Evolutionary conservation across 1,284 basidiomycete genomes (phyloP).

Genomic region (Schizopora paradoxa): DNA sequence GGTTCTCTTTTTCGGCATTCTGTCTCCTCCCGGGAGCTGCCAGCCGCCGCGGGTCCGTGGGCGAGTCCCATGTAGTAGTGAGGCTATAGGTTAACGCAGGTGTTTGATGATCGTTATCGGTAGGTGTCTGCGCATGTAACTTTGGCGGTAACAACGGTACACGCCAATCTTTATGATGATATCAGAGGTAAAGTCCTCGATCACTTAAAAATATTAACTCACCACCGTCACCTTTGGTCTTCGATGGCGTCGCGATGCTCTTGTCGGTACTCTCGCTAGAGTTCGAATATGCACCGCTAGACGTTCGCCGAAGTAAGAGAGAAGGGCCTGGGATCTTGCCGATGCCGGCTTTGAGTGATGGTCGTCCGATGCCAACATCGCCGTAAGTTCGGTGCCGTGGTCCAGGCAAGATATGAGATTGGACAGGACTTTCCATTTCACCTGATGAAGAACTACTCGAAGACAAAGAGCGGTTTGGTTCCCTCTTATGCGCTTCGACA

Average conservation of each 20-base stretch:
- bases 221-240: conserved; percentile 40
- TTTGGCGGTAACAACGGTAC: conserved; percentile 42
- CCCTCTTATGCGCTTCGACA: conserved; percentile 19
- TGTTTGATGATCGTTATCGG: too few species aligned
- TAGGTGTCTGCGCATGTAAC: conserved; percentile 40
- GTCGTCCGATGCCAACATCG: conserved; percentile 64
- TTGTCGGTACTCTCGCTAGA: conserved; percentile 55
- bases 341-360: conserved; percentile 29
- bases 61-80: conserved; percentile 36
- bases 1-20: conserved; percentile 9
- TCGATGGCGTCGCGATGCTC: conserved; percentile 57
- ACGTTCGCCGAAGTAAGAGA: conserved; percentile 67
- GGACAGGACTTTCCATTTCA: conserved; percentile 49
- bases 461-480: conserved; percentile 42
- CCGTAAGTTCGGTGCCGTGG: conserved; percentile 47
- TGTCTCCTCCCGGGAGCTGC: conserved; percentile 18
- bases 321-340: conserved; percentile 33
- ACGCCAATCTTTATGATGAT: conserved; percentile 42
- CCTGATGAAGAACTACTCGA: conserved; percentile 33
- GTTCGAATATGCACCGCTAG: conserved; percentile 71
- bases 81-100: too few species aligned
- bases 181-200: conserved; percentile 16
- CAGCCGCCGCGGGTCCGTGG: conserved; percentile 25
- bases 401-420: conserved; percentile 11
- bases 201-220: conserved; percentile 26